These are phyloP conservation scores for Penicillium manginii DNA, from an alignment of 495 filamentous ascomycete species.

Conservation along the genomic window DNA sequence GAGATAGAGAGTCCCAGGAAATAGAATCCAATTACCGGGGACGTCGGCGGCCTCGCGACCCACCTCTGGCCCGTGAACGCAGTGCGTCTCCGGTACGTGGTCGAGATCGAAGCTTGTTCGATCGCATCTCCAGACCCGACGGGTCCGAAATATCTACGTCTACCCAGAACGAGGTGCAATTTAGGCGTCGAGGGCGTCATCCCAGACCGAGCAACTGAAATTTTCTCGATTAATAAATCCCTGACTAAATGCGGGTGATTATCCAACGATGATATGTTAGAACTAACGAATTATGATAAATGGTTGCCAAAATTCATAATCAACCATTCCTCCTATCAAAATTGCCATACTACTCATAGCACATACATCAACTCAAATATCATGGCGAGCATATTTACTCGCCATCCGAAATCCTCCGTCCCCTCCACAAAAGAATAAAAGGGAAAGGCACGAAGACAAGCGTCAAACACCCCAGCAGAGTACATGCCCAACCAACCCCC, in stretches of 20 bases:
- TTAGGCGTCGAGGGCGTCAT: slow-evolving; percentile 25
- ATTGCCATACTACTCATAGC: not conserved
- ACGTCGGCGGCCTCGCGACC: not conserved
- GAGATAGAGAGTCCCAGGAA: slow-evolving; percentile 1
- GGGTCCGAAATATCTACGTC: slow-evolving; percentile 1
- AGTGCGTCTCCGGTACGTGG: slow-evolving; percentile 32
- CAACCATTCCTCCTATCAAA: not conserved
- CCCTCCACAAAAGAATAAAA: slow-evolving; percentile 37
- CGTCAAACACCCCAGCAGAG: slow-evolving; percentile 60
- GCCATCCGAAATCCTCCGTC: slow-evolving; percentile 29
- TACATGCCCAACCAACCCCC: slow-evolving; percentile 65
- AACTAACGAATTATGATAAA: slow-evolving; percentile 5
- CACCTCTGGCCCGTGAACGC: slow-evolving; percentile 10
- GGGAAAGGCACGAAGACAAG: slow-evolving; percentile 45
- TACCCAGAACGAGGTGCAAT: slow-evolving; percentile 4
- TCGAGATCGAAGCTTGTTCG: slow-evolving; percentile 21
- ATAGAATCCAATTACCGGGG: not conserved
- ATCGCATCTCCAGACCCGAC: slow-evolving; percentile 33
- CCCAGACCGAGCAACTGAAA: slow-evolving; percentile 29
- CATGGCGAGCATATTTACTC: slow-evolving; percentile 29
- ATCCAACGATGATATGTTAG: not conserved
- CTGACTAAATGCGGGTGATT: slow-evolving; percentile 31
- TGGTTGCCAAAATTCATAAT: not conserved
- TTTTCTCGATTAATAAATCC: slow-evolving; percentile 43
- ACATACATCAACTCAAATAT: slow-evolving; percentile 1